phyloP scores from a whole-genome alignment of 768 basidiomycete species.

The Tylopilus sp. region DNA sequence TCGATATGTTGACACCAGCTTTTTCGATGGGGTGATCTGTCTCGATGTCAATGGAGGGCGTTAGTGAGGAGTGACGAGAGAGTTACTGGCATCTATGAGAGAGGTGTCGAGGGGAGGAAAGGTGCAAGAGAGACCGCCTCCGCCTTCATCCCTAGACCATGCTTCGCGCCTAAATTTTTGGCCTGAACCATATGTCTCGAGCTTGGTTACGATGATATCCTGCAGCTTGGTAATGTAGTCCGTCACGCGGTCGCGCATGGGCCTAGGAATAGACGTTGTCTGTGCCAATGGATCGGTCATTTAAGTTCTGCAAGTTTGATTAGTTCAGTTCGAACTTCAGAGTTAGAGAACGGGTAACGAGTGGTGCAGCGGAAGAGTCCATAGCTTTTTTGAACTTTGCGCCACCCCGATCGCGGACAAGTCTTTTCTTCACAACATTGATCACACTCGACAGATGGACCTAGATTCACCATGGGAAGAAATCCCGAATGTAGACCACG shows the following conservation, averaged over 20 bases:
- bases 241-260: conserved; percentile 14
- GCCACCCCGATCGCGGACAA: too few species aligned
- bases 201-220: conserved; percentile 17
- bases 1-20: conserved; percentile 18
- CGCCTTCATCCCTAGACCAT: conserved; percentile 19
- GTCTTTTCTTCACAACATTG: too few species aligned
- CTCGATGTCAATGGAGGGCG: neutral
- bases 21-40: conserved; percentile 23
- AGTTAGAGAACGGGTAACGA: too few species aligned
- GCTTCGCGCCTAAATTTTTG: conserved; percentile 14
- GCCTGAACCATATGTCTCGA: conserved; percentile 14
- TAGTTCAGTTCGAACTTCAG: neutral
- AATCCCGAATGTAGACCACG: conserved; percentile 30
- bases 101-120: conserved; percentile 3
- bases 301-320: neutral
- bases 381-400: too few species aligned
- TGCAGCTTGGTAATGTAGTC: conserved; percentile 17
- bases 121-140: conserved; percentile 19
- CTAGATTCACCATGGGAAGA: conserved; percentile 62
- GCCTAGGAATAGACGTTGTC: neutral
- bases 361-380: too few species aligned
- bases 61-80: too few species aligned
- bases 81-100: neutral
- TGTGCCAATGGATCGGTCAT: neutral
- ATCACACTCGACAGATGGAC: conserved; percentile 20